Evolutionary conservation across 2,329 filamentous ascomycete genomes (phyloP), one percentile per base, ranked within the genome.

Genomic region (Xylariomycetidae sp.): DNA sequence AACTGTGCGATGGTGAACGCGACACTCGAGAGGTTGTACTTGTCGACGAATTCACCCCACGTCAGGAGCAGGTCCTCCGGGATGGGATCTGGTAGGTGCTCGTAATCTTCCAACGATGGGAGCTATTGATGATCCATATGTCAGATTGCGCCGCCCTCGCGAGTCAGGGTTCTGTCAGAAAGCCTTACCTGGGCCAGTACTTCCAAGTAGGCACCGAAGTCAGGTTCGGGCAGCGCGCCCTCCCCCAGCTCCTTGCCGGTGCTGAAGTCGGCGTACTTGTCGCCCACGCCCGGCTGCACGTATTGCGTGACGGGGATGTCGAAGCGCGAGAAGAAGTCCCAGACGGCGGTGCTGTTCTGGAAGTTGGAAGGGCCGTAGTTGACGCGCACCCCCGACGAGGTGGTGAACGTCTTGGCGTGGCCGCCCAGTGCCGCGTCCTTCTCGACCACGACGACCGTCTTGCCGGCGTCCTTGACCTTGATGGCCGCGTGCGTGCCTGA

Each of bases 51-150:
- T 6, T 66, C 53, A 2, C 61, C 57, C 23, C 62, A 70, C 0
- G 66, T 57, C 0, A 63, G 42, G 5, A 63, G 42, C 1, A 73
- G 49, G 26, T 71, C 69, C 18, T 61, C 55, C 0, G 68, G 67
- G 1, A 71, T 59, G 6, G 58, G 56, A n/a, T 60, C 41, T 1
- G 68, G 65, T 0, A 74, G 51, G 27, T 63, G n/a, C n/a, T n/a
- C n/a, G n/a, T n/a, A n/a, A n/a, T n/a, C n/a, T n/a, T n/a, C n/a
- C n/a, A n/a, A n/a, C n/a, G n/a, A n/a, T n/a, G n/a, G n/a, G n/a
- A n/a, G n/a, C n/a, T n/a, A n/a, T n/a, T n/a, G n/a, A n/a, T n/a
- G n/a, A n/a, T n/a, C n/a, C n/a, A n/a, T n/a, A n/a, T n/a, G n/a
- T n/a, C n/a, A n/a, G n/a, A n/a, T n/a, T n/a, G n/a, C n/a, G n/a